These are phyloP conservation scores for Paraglomus occultum DNA, from an alignment of 192 early-diverging fungal species.

Conservation along the genomic window DNA sequence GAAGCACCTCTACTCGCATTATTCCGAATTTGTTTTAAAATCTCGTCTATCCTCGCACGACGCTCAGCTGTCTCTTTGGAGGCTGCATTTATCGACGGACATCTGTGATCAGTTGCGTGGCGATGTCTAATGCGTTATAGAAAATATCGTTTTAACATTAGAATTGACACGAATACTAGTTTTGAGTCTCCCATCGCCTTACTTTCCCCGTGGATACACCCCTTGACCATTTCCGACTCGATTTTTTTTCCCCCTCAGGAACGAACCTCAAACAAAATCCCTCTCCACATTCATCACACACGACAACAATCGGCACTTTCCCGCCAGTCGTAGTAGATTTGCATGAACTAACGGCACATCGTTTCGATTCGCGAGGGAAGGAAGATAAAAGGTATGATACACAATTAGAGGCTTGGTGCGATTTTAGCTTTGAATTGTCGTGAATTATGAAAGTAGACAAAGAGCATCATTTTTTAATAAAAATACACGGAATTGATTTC, in stretches of 20 bases:
- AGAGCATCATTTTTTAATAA: background rate
- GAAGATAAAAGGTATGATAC: constrained; percentile 16
- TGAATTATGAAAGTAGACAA: background rate
- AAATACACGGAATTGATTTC: background rate
- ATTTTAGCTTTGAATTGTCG: constrained; percentile 24
- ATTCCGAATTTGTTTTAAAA: background rate
- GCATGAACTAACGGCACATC: constrained; percentile 27
- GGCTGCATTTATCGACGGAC: constrained; percentile 20
- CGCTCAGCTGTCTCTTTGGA: constrained; percentile 29
- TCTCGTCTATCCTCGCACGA: constrained; percentile 19
- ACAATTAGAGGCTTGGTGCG: constrained; percentile 32
- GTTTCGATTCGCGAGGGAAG: background rate
- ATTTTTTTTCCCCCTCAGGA: background rate
- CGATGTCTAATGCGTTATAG: constrained; percentile 30
- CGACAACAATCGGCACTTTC: constrained; percentile 23
- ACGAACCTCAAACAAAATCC: constrained; percentile 37
- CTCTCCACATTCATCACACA: constrained; percentile 32
- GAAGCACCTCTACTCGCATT: background rate
- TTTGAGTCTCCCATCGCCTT: background rate
- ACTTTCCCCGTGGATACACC: no score
- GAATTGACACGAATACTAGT: background rate
- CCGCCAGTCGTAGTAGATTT: constrained; percentile 12
- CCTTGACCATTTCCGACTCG: background rate
- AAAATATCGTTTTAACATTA: constrained; percentile 9
- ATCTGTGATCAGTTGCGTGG: constrained; percentile 28